phyloP scores from a whole-genome alignment of 306 rosid genomes.

The Trifolium subterraneum region DNA sequence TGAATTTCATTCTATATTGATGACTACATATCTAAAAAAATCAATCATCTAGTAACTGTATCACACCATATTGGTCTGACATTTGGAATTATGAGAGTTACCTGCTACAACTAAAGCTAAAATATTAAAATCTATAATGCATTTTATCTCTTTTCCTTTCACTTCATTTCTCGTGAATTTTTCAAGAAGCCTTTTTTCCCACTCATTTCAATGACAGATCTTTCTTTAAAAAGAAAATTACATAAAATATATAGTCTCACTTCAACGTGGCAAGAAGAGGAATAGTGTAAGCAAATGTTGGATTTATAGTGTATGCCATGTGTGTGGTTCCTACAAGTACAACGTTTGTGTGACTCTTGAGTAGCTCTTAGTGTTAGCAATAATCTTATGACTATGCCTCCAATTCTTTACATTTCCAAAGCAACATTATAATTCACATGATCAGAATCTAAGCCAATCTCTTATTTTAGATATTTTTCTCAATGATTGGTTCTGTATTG shows the following conservation, averaged over 20 bases:
- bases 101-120: too few relatives aligned
- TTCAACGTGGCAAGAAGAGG: conserved; percentile 47
- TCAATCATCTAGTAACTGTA: too few relatives aligned
- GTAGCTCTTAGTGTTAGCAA: neutral
- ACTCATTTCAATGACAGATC: too few relatives aligned
- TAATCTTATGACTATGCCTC: neutral
- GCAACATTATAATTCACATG: conserved; percentile 19
- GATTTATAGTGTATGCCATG: conserved; percentile 52
- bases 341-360: neutral
- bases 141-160: too few relatives aligned
- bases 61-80: too few relatives aligned
- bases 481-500: conserved; percentile 24
- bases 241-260: conserved; percentile 17
- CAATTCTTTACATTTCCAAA: conserved; percentile 34
- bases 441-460: neutral
- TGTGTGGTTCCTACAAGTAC: conserved; percentile 30
- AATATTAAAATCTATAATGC: too few relatives aligned
- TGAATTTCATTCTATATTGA: too few relatives aligned
- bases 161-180: too few relatives aligned
- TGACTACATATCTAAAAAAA: too few relatives aligned
- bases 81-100: too few relatives aligned
- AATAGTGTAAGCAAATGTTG: conserved; percentile 56
- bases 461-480: conserved; percentile 4
- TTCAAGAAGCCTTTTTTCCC: too few relatives aligned
- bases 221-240: neutral